Percentiles rank a stretch among this genome's conserved stretches.
Evolutionary conservation across 2,329 filamentous ascomycete genomes (phyloP).

Genomic region (Hyphodiscus sp.): DNA sequence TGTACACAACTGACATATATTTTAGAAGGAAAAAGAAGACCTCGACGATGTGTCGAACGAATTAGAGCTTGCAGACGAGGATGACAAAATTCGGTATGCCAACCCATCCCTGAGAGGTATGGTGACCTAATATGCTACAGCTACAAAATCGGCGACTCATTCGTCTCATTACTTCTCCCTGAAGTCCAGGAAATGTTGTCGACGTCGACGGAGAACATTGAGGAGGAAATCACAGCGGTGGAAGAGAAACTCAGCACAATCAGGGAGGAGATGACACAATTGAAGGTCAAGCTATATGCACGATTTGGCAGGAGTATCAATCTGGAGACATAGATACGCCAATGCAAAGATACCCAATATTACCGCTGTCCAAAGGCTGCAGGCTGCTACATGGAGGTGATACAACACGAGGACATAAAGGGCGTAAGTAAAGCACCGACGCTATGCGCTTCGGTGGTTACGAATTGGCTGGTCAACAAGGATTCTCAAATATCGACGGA

Average conservation of each 20-base stretch:
- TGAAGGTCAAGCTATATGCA: conserved; percentile 91
- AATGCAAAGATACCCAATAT: conserved; percentile 20
- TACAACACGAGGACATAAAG: background rate
- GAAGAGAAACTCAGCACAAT: conserved; percentile 71
- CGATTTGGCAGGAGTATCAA: conserved; percentile 97
- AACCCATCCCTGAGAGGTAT: too few species aligned
- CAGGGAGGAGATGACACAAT: conserved; percentile 77
- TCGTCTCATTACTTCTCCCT: conserved; percentile 76
- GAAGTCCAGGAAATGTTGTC: conserved; percentile 84
- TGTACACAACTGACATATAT: conserved; percentile 11
- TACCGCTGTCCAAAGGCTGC: background rate
- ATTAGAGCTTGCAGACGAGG: conserved; percentile 90
- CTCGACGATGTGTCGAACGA: conserved; percentile 88
- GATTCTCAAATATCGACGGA: background rate
- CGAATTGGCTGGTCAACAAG: background rate
- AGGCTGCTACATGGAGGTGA: background rate
- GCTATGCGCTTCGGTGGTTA: background rate
- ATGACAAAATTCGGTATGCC: conserved; percentile 80
- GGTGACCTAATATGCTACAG: conserved; percentile 39
- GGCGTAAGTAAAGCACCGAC: background rate
- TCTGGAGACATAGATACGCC: conserved; percentile 64
- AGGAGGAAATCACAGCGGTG: conserved; percentile 66
- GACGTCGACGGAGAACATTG: conserved; percentile 63
- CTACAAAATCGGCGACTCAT: conserved; percentile 95
- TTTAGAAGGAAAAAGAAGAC: conserved; percentile 96